phyloP scores from a whole-genome alignment of 1,284 basidiomycete species.

The Microbotryum intermedium region DNA sequence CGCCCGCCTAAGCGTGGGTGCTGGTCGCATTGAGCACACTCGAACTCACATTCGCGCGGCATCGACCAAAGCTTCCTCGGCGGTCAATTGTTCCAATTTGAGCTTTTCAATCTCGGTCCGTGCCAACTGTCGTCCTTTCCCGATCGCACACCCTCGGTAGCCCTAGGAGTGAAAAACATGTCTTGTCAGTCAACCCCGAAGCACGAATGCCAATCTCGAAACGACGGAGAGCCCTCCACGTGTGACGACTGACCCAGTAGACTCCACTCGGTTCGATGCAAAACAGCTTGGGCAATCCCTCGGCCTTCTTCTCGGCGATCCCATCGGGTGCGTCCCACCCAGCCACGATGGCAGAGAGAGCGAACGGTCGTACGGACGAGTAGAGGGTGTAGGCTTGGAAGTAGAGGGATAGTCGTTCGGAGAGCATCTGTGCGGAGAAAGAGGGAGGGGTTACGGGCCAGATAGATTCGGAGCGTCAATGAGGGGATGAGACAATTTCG shows the following conservation, averaged over 20 bases:
- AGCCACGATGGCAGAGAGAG: slow-evolving; percentile 83
- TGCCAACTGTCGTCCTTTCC: slow-evolving; percentile 91
- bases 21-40: too few relatives aligned
- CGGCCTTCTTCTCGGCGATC: slow-evolving; percentile 61
- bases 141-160: slow-evolving; percentile 86
- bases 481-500: neutral
- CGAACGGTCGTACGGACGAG: slow-evolving; percentile 95
- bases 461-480: neutral
- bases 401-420: slow-evolving; percentile 77
- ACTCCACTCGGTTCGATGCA: slow-evolving; percentile 94
- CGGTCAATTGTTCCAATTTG: slow-evolving; percentile 65
- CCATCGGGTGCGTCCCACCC: slow-evolving; percentile 41
- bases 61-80: slow-evolving; percentile 77
- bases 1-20: too few relatives aligned
- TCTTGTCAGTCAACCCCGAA: too few relatives aligned
- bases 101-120: slow-evolving; percentile 99
- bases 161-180: slow-evolving; percentile 48
- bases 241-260: slow-evolving; percentile 57
- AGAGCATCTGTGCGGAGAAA: slow-evolving; percentile 52
- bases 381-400: slow-evolving; percentile 96
- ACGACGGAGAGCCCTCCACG: too few relatives aligned
- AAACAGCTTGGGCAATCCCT: slow-evolving; percentile 68
- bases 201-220: too few relatives aligned
- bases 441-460: neutral
- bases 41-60: slow-evolving; percentile 84